Evolutionary conservation across 2,329 filamentous ascomycete genomes (phyloP), one percentile per base, ranked within the genome.

Genomic region (Rosellinia necatrix): DNA sequence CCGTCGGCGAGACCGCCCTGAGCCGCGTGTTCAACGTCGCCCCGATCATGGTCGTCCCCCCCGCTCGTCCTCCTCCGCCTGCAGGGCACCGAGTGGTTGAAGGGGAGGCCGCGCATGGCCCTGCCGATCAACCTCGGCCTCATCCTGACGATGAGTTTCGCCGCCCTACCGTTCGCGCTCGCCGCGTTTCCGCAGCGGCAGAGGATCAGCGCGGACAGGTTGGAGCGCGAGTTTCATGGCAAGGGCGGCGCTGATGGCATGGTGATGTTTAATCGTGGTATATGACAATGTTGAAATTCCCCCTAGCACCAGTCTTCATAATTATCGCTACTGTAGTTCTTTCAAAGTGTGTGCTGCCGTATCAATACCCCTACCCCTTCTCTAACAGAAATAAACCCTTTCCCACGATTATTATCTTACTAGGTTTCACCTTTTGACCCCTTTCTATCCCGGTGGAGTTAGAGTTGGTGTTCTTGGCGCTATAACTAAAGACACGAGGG

Each of bases 31-130:
- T 97, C 68, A 97, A 97, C 74, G 89, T 91, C 58, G 96, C 90
- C 9, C 94, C 94, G 10, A 93, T 97, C 76, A 99, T 99, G 94
- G 91, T 96, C n/a, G 79, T 99, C 38, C 94, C 94, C 35, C 91
- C 94, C n/a, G 19, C 78, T 99, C 70, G 76, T 94, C 22, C 81
- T 97, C 49, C 89, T 97, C 49, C 81, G 86, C 64, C 78, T 97
- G 66, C 92, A 97, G 80, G 83, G 86, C 74, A 90, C 85, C 49
- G 81, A 88, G 56, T 97, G 91, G 91, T 75, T 97, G 66, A 86
- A 86, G 76, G 79, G 81, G 61, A 83, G 90, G 61, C 93, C 93
- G 5, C 80, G 86, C 58, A 79, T 92, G 74, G 88, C 91, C 10
- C 77, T 89, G 56, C 91, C 92, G 0, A 77, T 96, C 46, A 97